A percentile compares a stretch with the other conserved stretches of the same genome.
Evolutionary conservation across 768 basidiomycete genomes (phyloP).

Genomic region (Scleroderma bovista): DNA sequence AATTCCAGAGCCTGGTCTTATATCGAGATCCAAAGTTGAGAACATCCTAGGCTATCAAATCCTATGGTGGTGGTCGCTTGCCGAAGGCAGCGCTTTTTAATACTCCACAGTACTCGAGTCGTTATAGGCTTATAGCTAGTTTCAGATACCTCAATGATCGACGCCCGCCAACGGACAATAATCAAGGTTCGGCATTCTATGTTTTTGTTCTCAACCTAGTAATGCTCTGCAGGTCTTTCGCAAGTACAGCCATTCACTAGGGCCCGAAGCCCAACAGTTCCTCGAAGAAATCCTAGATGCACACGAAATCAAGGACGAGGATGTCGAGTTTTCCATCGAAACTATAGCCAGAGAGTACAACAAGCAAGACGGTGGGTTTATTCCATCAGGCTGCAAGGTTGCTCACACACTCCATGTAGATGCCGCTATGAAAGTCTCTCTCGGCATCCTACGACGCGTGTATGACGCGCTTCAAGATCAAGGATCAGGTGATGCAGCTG

Average conservation of each 20-base stretch:
- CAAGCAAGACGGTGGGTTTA: slow-evolving; percentile 70
- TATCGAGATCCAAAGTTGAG: slow-evolving; percentile 66
- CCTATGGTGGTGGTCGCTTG: neutral
- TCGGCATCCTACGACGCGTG: slow-evolving; percentile 60
- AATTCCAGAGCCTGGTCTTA: slow-evolving; percentile 69
- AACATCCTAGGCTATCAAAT: slow-evolving; percentile 47
- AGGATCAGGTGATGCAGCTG: slow-evolving; percentile 39
- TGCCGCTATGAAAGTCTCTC: slow-evolving; percentile 77
- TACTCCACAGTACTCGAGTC: too few relatives aligned
- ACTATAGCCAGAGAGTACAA: slow-evolving; percentile 83
- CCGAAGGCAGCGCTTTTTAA: too few relatives aligned
- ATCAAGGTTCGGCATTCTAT: slow-evolving; percentile 33
- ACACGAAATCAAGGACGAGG: slow-evolving; percentile 65
- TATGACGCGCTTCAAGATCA: slow-evolving; percentile 71
- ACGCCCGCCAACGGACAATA: slow-evolving; percentile 35
- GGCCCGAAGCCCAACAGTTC: slow-evolving; percentile 69
- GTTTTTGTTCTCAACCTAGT: neutral
- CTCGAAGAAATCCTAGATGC: slow-evolving; percentile 65
- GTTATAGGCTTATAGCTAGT: too few relatives aligned
- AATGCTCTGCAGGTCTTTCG: slow-evolving; percentile 60
- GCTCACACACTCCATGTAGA: slow-evolving; percentile 38
- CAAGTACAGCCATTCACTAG: slow-evolving; percentile 84
- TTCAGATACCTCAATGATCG: slow-evolving; percentile 26
- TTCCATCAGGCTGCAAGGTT: neutral
- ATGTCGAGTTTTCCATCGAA: slow-evolving; percentile 72